A percentile compares a stretch with the other conserved stretches of the same genome.
Conservation (phyloP, 768 basidiomycete species). For the Lactarius deliciosus region DNA sequence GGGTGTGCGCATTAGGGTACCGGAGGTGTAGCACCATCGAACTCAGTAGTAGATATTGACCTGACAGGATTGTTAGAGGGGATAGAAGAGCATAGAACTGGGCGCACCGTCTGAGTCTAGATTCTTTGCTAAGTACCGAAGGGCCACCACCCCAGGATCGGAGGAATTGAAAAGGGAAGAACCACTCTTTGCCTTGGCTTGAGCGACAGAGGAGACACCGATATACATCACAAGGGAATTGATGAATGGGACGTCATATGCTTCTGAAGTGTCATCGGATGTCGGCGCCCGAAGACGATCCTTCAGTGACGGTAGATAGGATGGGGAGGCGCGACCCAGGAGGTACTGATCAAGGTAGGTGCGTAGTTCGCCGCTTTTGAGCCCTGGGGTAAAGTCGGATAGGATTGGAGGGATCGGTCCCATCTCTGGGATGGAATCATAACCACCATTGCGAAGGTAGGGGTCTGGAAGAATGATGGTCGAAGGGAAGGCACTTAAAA, state of each 20-base stretch:
- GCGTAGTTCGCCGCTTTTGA: constrained; percentile 80
- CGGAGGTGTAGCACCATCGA: constrained; percentile 94
- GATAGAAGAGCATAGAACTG: neutral
- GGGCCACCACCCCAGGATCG: constrained; percentile 80
- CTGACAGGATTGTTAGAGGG: constrained; percentile 42
- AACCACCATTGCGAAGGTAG: constrained; percentile 68
- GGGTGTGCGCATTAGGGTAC: constrained; percentile 97
- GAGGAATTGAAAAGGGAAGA: constrained; percentile 76
- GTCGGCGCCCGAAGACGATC: constrained; percentile 63
- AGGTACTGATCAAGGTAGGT: constrained; percentile 82
- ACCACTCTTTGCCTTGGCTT: constrained; percentile 83
- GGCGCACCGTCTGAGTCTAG: constrained; percentile 86
- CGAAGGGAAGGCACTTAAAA: constrained; percentile 92
- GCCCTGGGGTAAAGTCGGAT: constrained; percentile 83
- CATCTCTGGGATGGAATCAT: constrained; percentile 84
- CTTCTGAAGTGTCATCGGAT: constrained; percentile 50
- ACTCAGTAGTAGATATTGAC: constrained; percentile 91
- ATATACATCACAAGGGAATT: constrained; percentile 96
- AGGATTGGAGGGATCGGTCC: constrained; percentile 88
- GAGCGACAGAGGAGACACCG: constrained; percentile 89
- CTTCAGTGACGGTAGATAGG: constrained; percentile 74
- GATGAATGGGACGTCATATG: constrained; percentile 86
- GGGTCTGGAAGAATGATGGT: constrained; percentile 82
- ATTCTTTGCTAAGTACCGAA: constrained; percentile 80
- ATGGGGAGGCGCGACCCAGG: constrained; percentile 67